Base-by-base conservation (phyloP, 352 stramenopile species). In the Globisporangium middletonii region DNA sequence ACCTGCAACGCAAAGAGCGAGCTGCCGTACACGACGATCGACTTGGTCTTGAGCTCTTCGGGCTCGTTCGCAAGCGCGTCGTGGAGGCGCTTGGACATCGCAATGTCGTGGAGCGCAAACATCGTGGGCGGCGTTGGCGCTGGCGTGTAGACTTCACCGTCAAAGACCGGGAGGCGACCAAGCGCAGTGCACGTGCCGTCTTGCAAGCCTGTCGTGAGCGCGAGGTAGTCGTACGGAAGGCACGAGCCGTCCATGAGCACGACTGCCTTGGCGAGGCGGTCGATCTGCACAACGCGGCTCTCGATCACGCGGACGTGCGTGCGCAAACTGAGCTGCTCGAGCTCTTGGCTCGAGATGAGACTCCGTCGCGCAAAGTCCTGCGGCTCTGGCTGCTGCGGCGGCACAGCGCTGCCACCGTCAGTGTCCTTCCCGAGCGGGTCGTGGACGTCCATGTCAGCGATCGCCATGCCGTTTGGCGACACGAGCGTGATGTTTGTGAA, bases 401-500 rank as follows among this genome's bases (percentile, higher is more conserved):
- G 27, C 27, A 9, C 26, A 53, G 47, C 1, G 23, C 23, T 23
- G 23, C 23, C 23, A 27, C 5, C 13, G 18, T 26, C 5, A 12
- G 28, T 28, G 13, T 15, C 23, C 23, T 23, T 23, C 23, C 23
- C 19, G n/a, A 65, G 44, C 0, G 59, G 52, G 41, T 60, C 46
- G 3, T 37, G 42, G 33, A 69, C 52, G 30, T 75, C 57, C 44
- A 61, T 62, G 19, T 66, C 50, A 3, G 70, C 76, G 4, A 88
- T 47, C 7, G 68, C 69, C 35, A 94, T 54, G 1, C 89, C 89
- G 53, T 75, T 63, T 0, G 88, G 85, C 16, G 84, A 89, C 11
- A 97, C 71, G 35, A 97, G 72, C 37, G 83, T 92, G 37, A 97
- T 60, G 62, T 86, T 95, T 0, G 83, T 77, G 57, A 97, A 93